Conservation (phyloP, 441 rosid genomes). For the Populus hybrid region DNA sequence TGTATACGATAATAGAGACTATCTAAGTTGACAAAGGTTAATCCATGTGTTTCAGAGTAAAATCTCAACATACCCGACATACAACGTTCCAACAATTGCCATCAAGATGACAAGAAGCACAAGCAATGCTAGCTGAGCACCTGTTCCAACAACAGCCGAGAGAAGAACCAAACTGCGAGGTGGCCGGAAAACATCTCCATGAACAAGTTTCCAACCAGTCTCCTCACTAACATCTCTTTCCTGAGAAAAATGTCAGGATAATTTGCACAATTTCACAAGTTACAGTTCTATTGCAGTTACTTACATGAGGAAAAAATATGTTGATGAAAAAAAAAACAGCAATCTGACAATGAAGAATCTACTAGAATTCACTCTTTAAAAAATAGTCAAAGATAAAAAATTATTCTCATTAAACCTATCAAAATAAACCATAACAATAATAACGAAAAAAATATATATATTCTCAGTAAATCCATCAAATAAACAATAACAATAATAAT, state of each 20-base stretch:
- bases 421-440: too few species aligned
- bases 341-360: neutral
- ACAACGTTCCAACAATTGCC: constrained; percentile 92
- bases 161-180: constrained; percentile 63
- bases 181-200: constrained; percentile 93
- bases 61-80: constrained; percentile 70
- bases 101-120: constrained; percentile 90
- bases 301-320: neutral
- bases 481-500: neutral
- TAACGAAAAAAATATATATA: too few species aligned
- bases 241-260: constrained; percentile 29
- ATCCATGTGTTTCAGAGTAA: neutral
- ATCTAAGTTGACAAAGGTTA: neutral
- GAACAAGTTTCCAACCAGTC: constrained; percentile 99
- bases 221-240: constrained; percentile 97
- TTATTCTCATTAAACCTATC: neutral
- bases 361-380: neutral
- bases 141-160: constrained; percentile 95
- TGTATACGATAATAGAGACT: neutral
- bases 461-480: neutral
- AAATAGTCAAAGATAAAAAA: neutral
- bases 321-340: neutral
- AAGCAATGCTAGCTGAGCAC: constrained; percentile 91
- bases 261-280: neutral
- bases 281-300: neutral